A percentile compares a stretch with the other conserved stretches of the same genome.
phyloP scores from a whole-genome alignment of 1,139 yeast genomes.

The Saccharomyces hybrid region DNA sequence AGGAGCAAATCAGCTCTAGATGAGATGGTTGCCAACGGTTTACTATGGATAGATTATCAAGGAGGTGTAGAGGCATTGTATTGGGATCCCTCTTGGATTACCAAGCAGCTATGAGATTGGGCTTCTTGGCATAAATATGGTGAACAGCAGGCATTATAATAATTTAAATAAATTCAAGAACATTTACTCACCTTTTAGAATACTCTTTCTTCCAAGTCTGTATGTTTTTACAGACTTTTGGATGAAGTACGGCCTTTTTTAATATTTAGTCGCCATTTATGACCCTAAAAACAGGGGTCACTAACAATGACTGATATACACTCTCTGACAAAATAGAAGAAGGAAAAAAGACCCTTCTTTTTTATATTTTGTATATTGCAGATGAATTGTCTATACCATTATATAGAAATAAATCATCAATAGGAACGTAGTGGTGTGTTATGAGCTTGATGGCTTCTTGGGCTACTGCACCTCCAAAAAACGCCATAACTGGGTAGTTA shows the following conservation, averaged over 20 bases:
- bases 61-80: slow-evolving; percentile 46
- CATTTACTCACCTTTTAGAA: too few species aligned
- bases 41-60: slow-evolving; percentile 69
- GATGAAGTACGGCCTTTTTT: too few species aligned
- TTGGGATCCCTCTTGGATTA: slow-evolving; percentile 57
- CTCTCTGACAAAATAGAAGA: too few species aligned
- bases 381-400: slow-evolving; percentile 57
- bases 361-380: slow-evolving; percentile 24
- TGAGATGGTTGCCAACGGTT: slow-evolving; percentile 74
- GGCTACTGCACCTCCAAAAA: slow-evolving; percentile 74
- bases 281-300: too few species aligned
- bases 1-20: slow-evolving; percentile 60
- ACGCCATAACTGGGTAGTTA: slow-evolving; percentile 32
- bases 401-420: slow-evolving; percentile 57
- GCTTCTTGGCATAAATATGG: too few species aligned
- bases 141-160: too few species aligned
- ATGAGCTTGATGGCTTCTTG: slow-evolving; percentile 67
- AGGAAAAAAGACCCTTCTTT: neutral
- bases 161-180: too few species aligned
- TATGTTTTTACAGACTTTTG: too few species aligned
- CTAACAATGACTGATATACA: too few species aligned
- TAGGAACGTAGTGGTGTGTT: slow-evolving; percentile 66
- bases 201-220: too few species aligned
- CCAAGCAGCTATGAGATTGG: neutral
- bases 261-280: too few species aligned